Percentiles rank a stretch among this genome's conserved stretches.
These are phyloP conservation scores for Trichomonas gallinae DNA, from an alignment of 208 protist species.

Conservation along the genomic window DNA sequence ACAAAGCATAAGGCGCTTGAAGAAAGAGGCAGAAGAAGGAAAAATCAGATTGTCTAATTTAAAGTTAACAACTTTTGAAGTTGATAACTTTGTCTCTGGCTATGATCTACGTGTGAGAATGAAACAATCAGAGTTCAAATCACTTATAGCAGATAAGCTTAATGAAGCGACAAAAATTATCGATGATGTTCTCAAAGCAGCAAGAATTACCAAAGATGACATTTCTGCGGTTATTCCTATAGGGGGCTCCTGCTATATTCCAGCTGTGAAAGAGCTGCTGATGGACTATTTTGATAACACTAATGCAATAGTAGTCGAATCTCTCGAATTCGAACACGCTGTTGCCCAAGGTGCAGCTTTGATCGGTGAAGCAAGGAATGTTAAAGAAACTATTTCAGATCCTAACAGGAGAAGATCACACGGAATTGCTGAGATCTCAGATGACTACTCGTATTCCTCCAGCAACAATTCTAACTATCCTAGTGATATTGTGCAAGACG, in stretches of 20 bases:
- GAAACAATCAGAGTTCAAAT: not conserved
- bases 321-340: not conserved
- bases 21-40: not conserved
- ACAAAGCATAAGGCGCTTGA: not conserved
- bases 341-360: not conserved
- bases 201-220: not conserved
- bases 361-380: not conserved
- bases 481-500: not conserved
- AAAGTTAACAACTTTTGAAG: not conserved
- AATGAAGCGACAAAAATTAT: not conserved
- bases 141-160: not conserved
- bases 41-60: not conserved
- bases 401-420: not conserved
- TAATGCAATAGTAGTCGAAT: not conserved
- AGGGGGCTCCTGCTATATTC: not conserved
- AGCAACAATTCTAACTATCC: no score
- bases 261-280: not conserved
- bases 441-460: no score
- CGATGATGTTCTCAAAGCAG: not conserved
- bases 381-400: not conserved
- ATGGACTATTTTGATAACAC: not conserved
- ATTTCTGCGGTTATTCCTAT: not conserved
- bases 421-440: not conserved
- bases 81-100: not conserved
- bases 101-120: not conserved